Evolutionary conservation across 441 rosid species (phyloP), one percentile per base, ranked within the genome.

Genomic region (Mallotus japonicus): DNA sequence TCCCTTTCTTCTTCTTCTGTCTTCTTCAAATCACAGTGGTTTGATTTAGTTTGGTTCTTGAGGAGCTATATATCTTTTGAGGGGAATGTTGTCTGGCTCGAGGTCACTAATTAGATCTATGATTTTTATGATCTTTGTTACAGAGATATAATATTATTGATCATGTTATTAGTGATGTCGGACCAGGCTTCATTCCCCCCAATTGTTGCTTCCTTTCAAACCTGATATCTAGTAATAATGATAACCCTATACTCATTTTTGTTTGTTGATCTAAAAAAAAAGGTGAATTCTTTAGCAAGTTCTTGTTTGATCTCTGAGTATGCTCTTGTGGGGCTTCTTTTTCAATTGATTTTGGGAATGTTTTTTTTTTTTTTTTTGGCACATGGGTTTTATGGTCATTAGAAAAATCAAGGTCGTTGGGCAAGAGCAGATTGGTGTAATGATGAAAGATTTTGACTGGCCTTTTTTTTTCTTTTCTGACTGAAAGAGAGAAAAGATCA

Each of bases 1-100:
- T 37, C 51, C 15, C 28, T 49, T 13, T 24, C 22, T 19, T 19
- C 17, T 37, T 37, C 40, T 37, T 37, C 40, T 37, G 40, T 37
- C 40, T 24, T 51, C 19, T 19, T 2, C 66, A 24, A 62, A 40
- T 40, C 53, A 34, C 19, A 0, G 19, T 37, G 11, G 47, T 44
- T 44, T 44, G 40, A 5, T 40, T 54, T 9, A 19, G 8, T 57
- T 56, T 9, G 66, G 2, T 34, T 40, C 61, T 16, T 32, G 49
- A 22, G 89, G 85, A 83, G 92, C 86, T 76, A 50, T 74, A 8
- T 83, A 65, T 79, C 80, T 82, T 86, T 87, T 92, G 95, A 84
- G 97, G 96, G 96, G 92, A 90, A 81, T 92, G 96, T 89, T 92
- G 95, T 92, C 95, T 89, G 98, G 95, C 95, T 86, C 98, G 98